A percentile compares a stretch with the other conserved stretches of the same genome.
Evolutionary conservation across 192 early-diverging fungal genomes (phyloP).

Genomic region (Martensiomyces pterosporus): DNA sequence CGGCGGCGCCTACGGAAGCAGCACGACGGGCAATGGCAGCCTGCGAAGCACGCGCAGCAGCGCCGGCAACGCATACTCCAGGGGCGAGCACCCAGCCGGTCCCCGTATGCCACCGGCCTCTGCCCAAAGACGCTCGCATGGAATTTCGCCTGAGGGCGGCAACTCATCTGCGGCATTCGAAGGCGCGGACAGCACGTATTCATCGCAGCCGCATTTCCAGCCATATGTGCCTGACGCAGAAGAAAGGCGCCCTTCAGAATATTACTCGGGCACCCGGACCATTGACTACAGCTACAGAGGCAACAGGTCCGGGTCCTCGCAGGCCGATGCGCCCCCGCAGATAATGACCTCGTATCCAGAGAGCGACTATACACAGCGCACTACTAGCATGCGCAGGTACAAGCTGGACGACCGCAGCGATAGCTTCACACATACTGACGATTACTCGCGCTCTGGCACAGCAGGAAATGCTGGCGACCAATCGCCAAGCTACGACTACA

Average conservation of each 20-base stretch:
- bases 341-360: slow-evolving; percentile 14
- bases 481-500: neutral
- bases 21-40: slow-evolving; percentile 17
- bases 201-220: slow-evolving; percentile 19
- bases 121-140: too few species aligned
- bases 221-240: slow-evolving; percentile 32
- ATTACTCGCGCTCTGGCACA: too few species aligned
- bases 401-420: slow-evolving; percentile 15
- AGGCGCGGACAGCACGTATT: neutral
- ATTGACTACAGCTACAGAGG: slow-evolving; percentile 19
- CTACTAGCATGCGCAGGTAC: slow-evolving; percentile 15
- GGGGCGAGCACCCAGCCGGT: slow-evolving; percentile 5
- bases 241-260: slow-evolving; percentile 35
- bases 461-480: slow-evolving; percentile 1
- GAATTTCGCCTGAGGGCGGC: too few species aligned
- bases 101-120: too few species aligned
- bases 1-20: slow-evolving; percentile 5
- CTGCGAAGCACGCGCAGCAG: slow-evolving; percentile 40
- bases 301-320: too few species aligned
- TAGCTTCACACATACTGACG: too few species aligned
- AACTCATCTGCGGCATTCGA: too few species aligned
- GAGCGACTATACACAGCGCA: slow-evolving; percentile 4
- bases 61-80: slow-evolving; percentile 7
- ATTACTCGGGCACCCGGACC: slow-evolving; percentile 5
- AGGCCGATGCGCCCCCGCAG: slow-evolving; percentile 2